Base-by-base conservation (phyloP, 495 filamentous ascomycete genomes). In the Xylaria curta region DNA sequence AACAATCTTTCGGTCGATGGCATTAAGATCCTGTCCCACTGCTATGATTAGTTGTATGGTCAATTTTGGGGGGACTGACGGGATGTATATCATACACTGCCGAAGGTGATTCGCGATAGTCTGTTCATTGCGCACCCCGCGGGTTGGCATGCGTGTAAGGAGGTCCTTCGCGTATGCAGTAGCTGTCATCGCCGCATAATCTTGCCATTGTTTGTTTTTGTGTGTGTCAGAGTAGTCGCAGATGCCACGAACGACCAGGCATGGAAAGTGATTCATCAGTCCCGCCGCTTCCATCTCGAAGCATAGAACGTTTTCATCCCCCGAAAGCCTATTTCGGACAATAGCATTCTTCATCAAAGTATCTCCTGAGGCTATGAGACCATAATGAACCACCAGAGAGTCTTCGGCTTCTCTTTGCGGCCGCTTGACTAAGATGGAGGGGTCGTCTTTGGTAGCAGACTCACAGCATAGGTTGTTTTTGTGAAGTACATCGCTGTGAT, bases 191-290 rank as follows among this genome's bases (percentile, higher is more conserved):
- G 76, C 72, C 4, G 75, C 77, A 58, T 78, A 74, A 0, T 49
- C 31, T 36, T 76, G 74, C 78, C 78, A 79, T 15, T 26, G 0
- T 6, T 79, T 73, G 65, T 81, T 81, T 74, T 82, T 82, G 49
- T 83, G 79, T 2, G 72, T 73, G 69, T 85, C 80, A 0, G 73
- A 72, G 73, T 85, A 85, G 68, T 86, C 79, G 63, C 80, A 81
- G 44, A 85, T 83, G 1, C 84, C 83, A 13, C 81, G 75, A 63
- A 86, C 80, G 4, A 82, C 77, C 1, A 76, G 26, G n/a, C 72
- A 76, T 10, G 75, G 77, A 49, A 79, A 74, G 24, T 72, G 26
- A 12, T 79, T 69, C 75, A 77, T 73, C 15, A 79, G 15, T 9
- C 77, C 77, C 1, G 75, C 77, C 3, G 77, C 75, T 51, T 77